Evolutionary conservation across 1,284 basidiomycete genomes (phyloP).

Genomic region (Exobasidium rhododendri): DNA sequence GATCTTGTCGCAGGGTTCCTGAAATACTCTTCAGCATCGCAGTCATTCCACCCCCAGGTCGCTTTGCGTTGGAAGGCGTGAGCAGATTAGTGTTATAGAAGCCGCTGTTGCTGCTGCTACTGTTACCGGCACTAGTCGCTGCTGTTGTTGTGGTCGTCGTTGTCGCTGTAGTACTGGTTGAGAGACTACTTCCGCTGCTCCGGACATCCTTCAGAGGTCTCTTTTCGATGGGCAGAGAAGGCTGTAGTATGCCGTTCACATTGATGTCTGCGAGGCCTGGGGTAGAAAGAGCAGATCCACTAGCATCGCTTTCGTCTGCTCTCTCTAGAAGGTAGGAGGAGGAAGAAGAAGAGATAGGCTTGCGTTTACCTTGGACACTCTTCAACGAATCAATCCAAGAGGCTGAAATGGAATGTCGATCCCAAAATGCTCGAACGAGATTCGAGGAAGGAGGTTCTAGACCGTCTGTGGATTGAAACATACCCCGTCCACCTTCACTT

Average conservation of each 20-base stretch:
- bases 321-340: neutral
- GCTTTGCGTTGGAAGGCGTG: too few species aligned
- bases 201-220: too few species aligned
- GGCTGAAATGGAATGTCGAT: conserved; percentile 24
- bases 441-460: conserved; percentile 19
- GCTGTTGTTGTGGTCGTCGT: conserved; percentile 21
- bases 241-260: too few species aligned
- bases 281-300: too few species aligned
- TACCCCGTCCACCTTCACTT: too few species aligned
- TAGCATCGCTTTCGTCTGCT: neutral
- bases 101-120: neutral
- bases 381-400: conserved; percentile 27
- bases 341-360: conserved; percentile 3
- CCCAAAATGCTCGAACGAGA: conserved; percentile 38
- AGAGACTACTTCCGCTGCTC: too few species aligned
- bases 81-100: conserved; percentile 25
- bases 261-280: too few species aligned
- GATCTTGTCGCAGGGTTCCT: too few species aligned
- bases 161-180: too few species aligned
- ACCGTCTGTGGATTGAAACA: conserved; percentile 10
- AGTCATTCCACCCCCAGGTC: too few species aligned
- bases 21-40: too few species aligned
- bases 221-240: too few species aligned
- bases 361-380: neutral
- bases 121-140: neutral